A percentile compares a stretch with the other conserved stretches of the same genome.
These are phyloP conservation scores for Ceratopteris richardii DNA, from an alignment of 75 land plant species.

Conservation along the genomic window DNA sequence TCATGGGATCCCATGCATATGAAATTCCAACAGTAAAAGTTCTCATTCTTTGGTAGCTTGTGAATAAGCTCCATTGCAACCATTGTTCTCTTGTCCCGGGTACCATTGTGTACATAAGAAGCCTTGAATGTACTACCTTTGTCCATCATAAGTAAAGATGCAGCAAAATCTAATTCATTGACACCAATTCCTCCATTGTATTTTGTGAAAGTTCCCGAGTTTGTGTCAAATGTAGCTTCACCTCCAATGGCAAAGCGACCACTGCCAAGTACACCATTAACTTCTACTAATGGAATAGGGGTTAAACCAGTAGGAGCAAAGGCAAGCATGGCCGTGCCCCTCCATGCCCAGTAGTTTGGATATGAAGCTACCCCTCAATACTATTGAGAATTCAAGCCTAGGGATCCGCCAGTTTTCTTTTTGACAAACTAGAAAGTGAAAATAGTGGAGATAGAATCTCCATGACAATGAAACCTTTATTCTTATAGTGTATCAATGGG, in stretches of 20 bases:
- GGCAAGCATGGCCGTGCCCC: slow-evolving; percentile 53
- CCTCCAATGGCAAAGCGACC: slow-evolving; percentile 66
- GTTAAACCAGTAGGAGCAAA: slow-evolving; percentile 53
- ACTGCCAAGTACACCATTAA: slow-evolving; percentile 55
- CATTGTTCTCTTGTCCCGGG: slow-evolving; percentile 25
- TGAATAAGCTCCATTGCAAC: slow-evolving; percentile 44
- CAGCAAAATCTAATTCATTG: slow-evolving; percentile 39
- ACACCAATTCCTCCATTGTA: slow-evolving; percentile 73
- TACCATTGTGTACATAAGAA: slow-evolving; percentile 34
- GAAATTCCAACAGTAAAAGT: slow-evolving; percentile 36
- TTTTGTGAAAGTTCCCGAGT: slow-evolving; percentile 50
- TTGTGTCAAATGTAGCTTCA: slow-evolving; percentile 70
- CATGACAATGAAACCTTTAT: too few relatives aligned
- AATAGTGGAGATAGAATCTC: not conserved
- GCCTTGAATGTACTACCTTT: slow-evolving; percentile 43
- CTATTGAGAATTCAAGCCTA: too few relatives aligned
- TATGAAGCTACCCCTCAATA: too few relatives aligned
- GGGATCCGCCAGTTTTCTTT: too few relatives aligned
- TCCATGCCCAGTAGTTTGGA: too few relatives aligned
- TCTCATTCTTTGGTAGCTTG: slow-evolving; percentile 38
- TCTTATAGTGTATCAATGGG: not conserved
- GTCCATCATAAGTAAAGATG: slow-evolving; percentile 30
- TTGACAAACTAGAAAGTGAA: too few relatives aligned
- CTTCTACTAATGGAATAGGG: slow-evolving; percentile 50
- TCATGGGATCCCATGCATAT: slow-evolving; percentile 34